Base-by-base conservation (phyloP, 2,329 filamentous ascomycete species). In the Escovopsis sp. region DNA sequence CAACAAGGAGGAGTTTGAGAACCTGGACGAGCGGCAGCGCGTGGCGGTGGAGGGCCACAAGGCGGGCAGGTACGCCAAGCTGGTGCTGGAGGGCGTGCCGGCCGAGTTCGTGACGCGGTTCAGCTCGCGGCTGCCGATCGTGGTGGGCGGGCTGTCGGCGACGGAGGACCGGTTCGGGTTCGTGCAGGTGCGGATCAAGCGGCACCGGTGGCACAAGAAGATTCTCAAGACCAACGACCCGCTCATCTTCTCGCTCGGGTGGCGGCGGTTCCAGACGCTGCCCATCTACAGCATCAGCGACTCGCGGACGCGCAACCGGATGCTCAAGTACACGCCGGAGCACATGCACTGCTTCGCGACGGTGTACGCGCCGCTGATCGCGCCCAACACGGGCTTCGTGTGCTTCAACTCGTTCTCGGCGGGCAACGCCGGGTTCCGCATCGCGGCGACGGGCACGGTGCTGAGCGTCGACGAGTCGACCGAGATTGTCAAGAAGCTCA, bases 401-500 rank as follows among this genome's bases (percentile, higher is more conserved):
- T 91, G 84, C 61, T 86, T 96, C 50, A 86, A 96, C 62, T 85
- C 82, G 7, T 82, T 98, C 56, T 85, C 83, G 1, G 79, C 84
- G 47, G 77, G 82, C 55, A 89, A 81, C 39, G 82, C 88, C 0
- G 88, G 88, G 18, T 96, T 98, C 73, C 79, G 91, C 38, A 85
- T 98, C 51, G 85, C 91, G 9, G 93, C 91, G 3, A 95, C 88
- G 0, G 91, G 91, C 47, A 91, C 91, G 2, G 85, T 98, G 4
- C 69, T 96, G 49, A 88, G 82, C 56, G 91, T 98, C 18, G 91
- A 98, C 59, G 88, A 96, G 64, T 85, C 82, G 35, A 88, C 85
- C 3, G 91, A 98, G 60, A 96, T 98, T 50, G 91, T 98, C 62
- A 98, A 98, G 75, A 98, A 98, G 71, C 80, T 98, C 57, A 98